phyloP scores from a whole-genome alignment of 73 alveolate genomes.

The Paramecium bursaria region DNA sequence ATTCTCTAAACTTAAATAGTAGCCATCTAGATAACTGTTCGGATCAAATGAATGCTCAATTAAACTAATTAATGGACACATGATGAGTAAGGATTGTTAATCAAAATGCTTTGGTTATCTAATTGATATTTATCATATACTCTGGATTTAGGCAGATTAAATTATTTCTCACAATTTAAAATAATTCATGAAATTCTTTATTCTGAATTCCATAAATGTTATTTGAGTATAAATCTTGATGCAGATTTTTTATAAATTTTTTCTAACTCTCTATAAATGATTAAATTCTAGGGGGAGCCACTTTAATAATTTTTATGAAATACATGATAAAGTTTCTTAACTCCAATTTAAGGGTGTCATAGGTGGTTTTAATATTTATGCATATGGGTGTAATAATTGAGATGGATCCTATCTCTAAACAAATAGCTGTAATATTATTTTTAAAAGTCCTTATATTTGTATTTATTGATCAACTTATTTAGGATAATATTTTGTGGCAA shows the following conservation, averaged over 20 bases:
- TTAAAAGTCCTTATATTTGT: not conserved
- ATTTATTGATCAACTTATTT: slow-evolving; percentile 9
- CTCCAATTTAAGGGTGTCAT: slow-evolving; percentile 14
- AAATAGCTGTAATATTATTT: slow-evolving; percentile 22
- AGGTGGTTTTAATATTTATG: slow-evolving; percentile 30
- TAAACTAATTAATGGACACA: slow-evolving; percentile 2
- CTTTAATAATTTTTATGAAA: not conserved
- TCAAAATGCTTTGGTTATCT: slow-evolving; percentile 50
- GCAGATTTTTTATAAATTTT: no score
- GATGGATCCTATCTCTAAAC: slow-evolving; percentile 11
- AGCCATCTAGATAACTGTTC: slow-evolving; percentile 45
- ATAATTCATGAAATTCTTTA: slow-evolving; percentile 13
- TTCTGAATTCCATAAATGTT: slow-evolving; percentile 15
- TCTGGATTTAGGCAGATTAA: slow-evolving; percentile 45
- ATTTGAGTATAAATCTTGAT: slow-evolving; percentile 20
- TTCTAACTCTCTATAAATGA: no score
- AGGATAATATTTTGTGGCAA: slow-evolving; percentile 26
- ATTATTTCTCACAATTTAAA: not conserved
- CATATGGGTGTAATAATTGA: slow-evolving; percentile 1
- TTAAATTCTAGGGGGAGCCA: not conserved
- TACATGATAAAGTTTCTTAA: not conserved
- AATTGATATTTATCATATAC: slow-evolving; percentile 16
- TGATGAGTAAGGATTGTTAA: slow-evolving; percentile 18
- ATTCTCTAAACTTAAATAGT: slow-evolving; percentile 47
- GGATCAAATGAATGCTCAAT: slow-evolving; percentile 46